A percentile compares a stretch with the other conserved stretches of the same genome.
Conservation (phyloP, 2,329 filamentous ascomycete genomes). For the Emericellopsis cladophorae region DNA sequence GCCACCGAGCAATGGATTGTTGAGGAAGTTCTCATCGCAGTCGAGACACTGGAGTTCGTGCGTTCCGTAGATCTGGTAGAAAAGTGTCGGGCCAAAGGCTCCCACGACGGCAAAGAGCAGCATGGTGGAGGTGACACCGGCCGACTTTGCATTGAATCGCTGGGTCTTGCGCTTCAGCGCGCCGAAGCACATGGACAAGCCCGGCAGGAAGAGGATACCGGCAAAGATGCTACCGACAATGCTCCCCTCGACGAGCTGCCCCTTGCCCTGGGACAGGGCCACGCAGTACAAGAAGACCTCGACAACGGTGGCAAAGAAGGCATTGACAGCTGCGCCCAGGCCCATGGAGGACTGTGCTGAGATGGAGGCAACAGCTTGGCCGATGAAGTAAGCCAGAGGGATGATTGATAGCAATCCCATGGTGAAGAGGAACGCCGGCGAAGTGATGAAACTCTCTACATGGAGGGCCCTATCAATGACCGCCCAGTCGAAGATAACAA, state of each 20-base stretch:
- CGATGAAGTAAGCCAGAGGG: constrained; percentile 94
- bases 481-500: constrained; percentile 88
- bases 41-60: constrained; percentile 83
- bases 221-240: constrained; percentile 97
- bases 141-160: constrained; percentile 92
- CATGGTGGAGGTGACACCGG: constrained; percentile 96
- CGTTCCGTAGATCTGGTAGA: constrained; percentile 97
- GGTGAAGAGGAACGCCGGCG: constrained; percentile 75
- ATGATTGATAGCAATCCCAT: constrained; percentile 85
- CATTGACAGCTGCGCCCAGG: constrained; percentile 90
- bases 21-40: constrained; percentile 31
- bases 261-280: constrained; percentile 84
- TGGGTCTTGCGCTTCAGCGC: constrained; percentile 97
- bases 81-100: constrained; percentile 88
- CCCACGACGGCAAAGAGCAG: constrained; percentile 90
- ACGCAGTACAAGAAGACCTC: constrained; percentile 97
- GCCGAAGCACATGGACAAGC: constrained; percentile 96
- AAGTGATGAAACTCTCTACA: constrained; percentile 61
- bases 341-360: constrained; percentile 99
- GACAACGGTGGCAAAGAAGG: constrained; percentile 94
- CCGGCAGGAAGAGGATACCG: constrained; percentile 86
- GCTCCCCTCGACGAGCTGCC: constrained; percentile 85
- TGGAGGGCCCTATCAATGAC: constrained; percentile 59
- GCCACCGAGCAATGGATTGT: constrained; percentile 13
- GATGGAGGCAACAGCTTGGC: constrained; percentile 94